Percentiles rank a stretch among this genome's conserved stretches.
Evolutionary conservation across 257 asterid genomes (phyloP).

Genomic region (Oldenlandia corymbosa): DNA sequence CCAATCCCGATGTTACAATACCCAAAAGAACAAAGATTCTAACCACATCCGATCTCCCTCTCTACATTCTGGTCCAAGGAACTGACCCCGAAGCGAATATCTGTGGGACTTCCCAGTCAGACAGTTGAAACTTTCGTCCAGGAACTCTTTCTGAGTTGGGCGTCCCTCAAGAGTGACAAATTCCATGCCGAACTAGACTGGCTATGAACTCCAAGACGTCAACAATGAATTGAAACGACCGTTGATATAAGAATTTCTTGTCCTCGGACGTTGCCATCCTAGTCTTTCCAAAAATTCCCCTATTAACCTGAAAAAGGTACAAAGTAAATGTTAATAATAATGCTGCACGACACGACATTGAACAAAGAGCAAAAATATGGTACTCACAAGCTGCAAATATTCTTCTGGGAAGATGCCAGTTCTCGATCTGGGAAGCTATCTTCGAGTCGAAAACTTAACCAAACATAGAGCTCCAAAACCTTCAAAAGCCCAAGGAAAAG

Average conservation of each 20-base stretch:
- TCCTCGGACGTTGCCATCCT: conserved; percentile 44
- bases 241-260: conserved; percentile 23
- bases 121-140: background rate
- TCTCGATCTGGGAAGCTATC: conserved; percentile 89
- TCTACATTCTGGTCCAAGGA: background rate
- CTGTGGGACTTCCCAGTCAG: background rate
- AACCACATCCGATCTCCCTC: background rate
- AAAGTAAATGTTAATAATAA: background rate
- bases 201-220: background rate
- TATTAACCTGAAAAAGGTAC: conserved; percentile 49
- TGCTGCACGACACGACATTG: background rate
- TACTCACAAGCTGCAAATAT: conserved; percentile 83
- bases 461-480: conserved; percentile 89
- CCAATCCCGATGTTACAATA: background rate
- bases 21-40: background rate
- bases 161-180: background rate
- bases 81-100: background rate
- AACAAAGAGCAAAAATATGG: background rate
- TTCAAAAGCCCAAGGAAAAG: conserved; percentile 23
- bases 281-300: conserved; percentile 71
- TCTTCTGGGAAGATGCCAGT: conserved; percentile 83
- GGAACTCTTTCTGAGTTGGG: background rate
- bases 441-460: conserved; percentile 85
- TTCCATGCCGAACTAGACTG: background rate
- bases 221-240: conserved; percentile 17